phyloP scores from a whole-genome alignment of 1,284 basidiomycete species.

The Leccinum ponderosum region DNA sequence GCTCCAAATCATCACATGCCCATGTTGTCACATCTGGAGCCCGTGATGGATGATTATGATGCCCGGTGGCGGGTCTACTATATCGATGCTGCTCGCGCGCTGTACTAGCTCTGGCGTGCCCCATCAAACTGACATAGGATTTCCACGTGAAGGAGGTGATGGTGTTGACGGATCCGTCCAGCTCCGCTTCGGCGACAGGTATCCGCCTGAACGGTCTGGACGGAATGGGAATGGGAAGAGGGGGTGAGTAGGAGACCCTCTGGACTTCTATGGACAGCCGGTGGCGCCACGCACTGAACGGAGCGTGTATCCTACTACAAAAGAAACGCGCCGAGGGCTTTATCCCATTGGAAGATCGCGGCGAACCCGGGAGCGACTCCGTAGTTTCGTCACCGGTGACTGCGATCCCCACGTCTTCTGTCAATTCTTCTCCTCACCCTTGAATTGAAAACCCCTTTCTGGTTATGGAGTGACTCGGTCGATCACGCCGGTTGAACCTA shows the following conservation, averaged over 20 bases:
- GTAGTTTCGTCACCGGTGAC: background rate
- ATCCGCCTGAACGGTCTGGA: slow-evolving; percentile 3
- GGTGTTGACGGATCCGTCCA: slow-evolving; percentile 5
- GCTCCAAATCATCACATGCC: background rate
- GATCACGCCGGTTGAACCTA: background rate
- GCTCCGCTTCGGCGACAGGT: slow-evolving; percentile 15
- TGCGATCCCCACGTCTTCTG: background rate
- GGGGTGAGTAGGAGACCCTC: background rate
- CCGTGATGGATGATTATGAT: slow-evolving; percentile 1
- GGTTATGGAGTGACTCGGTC: background rate
- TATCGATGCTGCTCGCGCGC: background rate
- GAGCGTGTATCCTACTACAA: background rate
- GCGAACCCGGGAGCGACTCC: background rate
- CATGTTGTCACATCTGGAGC: background rate
- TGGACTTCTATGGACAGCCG: background rate
- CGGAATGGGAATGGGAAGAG: background rate
- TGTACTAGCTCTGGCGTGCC: background rate
- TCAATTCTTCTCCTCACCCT: background rate
- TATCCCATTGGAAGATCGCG: slow-evolving; percentile 12
- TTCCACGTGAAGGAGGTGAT: slow-evolving; percentile 3
- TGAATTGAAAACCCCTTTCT: slow-evolving; percentile 7
- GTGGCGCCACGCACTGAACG: background rate
- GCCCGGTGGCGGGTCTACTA: background rate
- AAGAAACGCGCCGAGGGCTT: slow-evolving; percentile 2
- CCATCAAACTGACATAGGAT: background rate